Conservation (phyloP, 306 rosid genomes). For the Cucumis cinereus region DNA sequence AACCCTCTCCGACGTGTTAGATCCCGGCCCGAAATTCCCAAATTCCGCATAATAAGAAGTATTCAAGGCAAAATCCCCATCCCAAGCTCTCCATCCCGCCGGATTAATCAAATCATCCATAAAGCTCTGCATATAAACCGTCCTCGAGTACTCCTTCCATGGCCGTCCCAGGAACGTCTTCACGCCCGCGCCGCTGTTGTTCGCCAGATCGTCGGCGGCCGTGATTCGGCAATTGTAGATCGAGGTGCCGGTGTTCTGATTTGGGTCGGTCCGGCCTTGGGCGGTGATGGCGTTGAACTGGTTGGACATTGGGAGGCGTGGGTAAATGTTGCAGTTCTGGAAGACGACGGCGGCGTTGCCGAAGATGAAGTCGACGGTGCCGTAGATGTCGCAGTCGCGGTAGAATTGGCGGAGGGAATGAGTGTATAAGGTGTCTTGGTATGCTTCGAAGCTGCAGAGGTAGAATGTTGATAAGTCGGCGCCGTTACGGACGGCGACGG, state of each 20-base stretch:
- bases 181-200: not conserved
- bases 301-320: constrained; percentile 65
- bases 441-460: constrained; percentile 70
- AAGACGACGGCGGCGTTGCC: constrained; percentile 81
- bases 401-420: constrained; percentile 70
- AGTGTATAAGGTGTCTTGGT: constrained; percentile 73
- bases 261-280: constrained; percentile 71
- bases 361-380: constrained; percentile 88
- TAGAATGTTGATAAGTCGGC: constrained; percentile 62
- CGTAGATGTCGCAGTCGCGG: constrained; percentile 70
- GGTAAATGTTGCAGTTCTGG: constrained; percentile 68
- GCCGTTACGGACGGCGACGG: constrained; percentile 60
- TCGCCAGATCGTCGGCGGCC: constrained; percentile 48
- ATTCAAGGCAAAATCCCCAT: constrained; percentile 57
- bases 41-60: constrained; percentile 74
- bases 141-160: constrained; percentile 75
- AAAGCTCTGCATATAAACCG: constrained; percentile 51
- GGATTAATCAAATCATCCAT: constrained; percentile 34
- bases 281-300: constrained; percentile 94
- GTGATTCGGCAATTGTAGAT: constrained; percentile 57
- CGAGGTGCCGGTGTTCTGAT: constrained; percentile 68
- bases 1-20: constrained; percentile 36
- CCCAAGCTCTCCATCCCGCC: constrained; percentile 75
- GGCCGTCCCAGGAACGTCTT: constrained; percentile 73
- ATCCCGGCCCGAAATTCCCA: constrained; percentile 50